Evolutionary conservation across 192 early-diverging fungal genomes (phyloP), one percentile per base, ranked within the genome.

Genomic region (Coemansia sp.): DNA sequence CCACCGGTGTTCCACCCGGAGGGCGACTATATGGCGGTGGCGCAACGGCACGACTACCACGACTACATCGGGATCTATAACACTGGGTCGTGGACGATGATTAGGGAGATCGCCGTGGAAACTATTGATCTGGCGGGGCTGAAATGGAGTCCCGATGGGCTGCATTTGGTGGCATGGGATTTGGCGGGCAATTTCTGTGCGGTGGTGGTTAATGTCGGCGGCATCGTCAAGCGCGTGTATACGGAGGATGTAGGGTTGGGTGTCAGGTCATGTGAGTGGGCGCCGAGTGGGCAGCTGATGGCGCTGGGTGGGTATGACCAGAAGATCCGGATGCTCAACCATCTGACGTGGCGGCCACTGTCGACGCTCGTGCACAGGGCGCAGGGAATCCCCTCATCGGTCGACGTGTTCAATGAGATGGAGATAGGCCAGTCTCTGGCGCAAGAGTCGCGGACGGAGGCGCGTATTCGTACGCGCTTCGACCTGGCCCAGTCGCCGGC

Each of bases 21-120:
- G 32, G 71, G 69, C 5, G 37, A 68, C 8, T 78, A 62, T 46
- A 71, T 80, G 70, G 84, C 78, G 36, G 37, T 85, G 27, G 72
- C 68, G 25, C 78, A 85, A 64, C 70, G 84, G n/a, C 75, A 76
- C 62, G 84, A 85, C 46, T 72, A 76, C 62, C 79, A 64, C 27
- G 84, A 85, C 39, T 64, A 62, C 31, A 39, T 85, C 6, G 79
- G 73, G 25, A 65, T 85, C 3, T 85, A 85, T 42, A 55, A 58
- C 41, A 74, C 74, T 1, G 55, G 62, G n/a, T 50, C 45, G 11
- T 82, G 84, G 84, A 32, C 50, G 38, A 34, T 85, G 61, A 69
- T 72, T n/a, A 62, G 62, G 4, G 80, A 78, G 63, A 41, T 78
- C 2, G 68, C 69, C 1, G 37, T 75, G 32, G 67, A 72, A 11